Evolutionary conservation across 2,329 filamentous ascomycete species (phyloP), one percentile per base, ranked within the genome.

Genomic region (Alternaria panax): DNA sequence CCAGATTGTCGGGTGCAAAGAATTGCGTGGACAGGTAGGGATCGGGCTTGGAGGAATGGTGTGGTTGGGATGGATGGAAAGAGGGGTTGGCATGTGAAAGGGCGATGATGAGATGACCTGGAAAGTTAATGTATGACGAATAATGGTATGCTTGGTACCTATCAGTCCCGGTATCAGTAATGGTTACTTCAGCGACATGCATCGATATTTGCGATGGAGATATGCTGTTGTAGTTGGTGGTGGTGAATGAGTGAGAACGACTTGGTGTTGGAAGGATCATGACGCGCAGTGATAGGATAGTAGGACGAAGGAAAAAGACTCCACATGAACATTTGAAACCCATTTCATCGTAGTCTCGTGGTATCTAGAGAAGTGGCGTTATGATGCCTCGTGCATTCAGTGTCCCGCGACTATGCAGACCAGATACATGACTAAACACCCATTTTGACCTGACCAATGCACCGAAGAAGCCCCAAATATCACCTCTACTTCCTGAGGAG

Each of bases 401-500:
- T 70, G 67, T 70, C 69, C 68, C 69, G 70, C 67, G 66, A 69
- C 71, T 76, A 72, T 76, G 74, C 74, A 75, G 75, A 77, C 74
- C 74, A 77, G 75, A 77, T 76, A 77, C 74, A 75, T 72, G 71
- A 77, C 74, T 73, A 69, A 77, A 77, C 69, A 71, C 73, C 75
- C 71, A 69, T 79, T 79, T 78, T 79, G 75, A 76, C 73, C 77
- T 72, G 68, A 74, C 72, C 73, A 66, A 77, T 77, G 75, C 76
- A 75, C 75, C 75, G 69, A 74, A 75, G 67, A 75, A 78, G 69
- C 65, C 67, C 71, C 72, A 71, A 74, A 75, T 59, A 73, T 68
- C 64, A 72, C 68, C 66, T 86, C 36, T 97, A 98, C 89, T 97
- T 98, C 90, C 95, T 92, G 84, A 98, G 92, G 86, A 93, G 93